Evolutionary conservation across 2,329 filamentous ascomycete species (phyloP).

Genomic region (Talaromyces sp.): DNA sequence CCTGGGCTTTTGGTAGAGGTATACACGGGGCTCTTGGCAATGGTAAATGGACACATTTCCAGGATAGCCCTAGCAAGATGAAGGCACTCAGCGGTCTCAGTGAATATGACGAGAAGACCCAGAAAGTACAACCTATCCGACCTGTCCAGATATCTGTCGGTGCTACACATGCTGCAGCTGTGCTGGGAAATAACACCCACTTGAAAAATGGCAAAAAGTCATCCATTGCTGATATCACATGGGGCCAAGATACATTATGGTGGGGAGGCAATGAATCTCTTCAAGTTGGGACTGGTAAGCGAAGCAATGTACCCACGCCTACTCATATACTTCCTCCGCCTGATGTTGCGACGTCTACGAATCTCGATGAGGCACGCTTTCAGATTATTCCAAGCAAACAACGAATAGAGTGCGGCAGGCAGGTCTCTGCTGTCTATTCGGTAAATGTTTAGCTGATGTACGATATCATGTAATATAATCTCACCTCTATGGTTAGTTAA

Average conservation of each 20-base stretch:
- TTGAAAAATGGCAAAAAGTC: constrained; percentile 52
- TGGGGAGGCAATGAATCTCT: constrained; percentile 95
- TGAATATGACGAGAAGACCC: constrained; percentile 76
- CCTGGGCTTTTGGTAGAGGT: constrained; percentile 83
- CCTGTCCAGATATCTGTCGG: constrained; percentile 71
- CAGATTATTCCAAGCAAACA: constrained; percentile 82
- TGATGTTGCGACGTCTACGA: constrained; percentile 59
- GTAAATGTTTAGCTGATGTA: constrained; percentile 21
- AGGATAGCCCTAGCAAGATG: constrained; percentile 72
- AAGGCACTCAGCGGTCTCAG: constrained; percentile 77
- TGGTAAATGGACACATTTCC: constrained; percentile 85
- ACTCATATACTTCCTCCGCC: constrained; percentile 75
- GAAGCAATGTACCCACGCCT: constrained; percentile 74
- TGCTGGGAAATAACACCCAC: constrained; percentile 77
- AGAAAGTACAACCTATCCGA: constrained; percentile 71
- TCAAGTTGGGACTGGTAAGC: constrained; percentile 86
- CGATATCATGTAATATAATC: constrained; percentile 5
- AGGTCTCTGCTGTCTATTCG: constrained; percentile 80
- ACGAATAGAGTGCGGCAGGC: constrained; percentile 79
- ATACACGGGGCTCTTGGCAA: constrained; percentile 80
- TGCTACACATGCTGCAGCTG: constrained; percentile 73
- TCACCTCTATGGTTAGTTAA: background rate
- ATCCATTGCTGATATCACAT: constrained; percentile 69
- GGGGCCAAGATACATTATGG: constrained; percentile 83
- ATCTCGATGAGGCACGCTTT: constrained; percentile 66